Base-by-base conservation (phyloP, 371 early-diverging fungal genomes). In the Cokeromyces recurvatus region DNA sequence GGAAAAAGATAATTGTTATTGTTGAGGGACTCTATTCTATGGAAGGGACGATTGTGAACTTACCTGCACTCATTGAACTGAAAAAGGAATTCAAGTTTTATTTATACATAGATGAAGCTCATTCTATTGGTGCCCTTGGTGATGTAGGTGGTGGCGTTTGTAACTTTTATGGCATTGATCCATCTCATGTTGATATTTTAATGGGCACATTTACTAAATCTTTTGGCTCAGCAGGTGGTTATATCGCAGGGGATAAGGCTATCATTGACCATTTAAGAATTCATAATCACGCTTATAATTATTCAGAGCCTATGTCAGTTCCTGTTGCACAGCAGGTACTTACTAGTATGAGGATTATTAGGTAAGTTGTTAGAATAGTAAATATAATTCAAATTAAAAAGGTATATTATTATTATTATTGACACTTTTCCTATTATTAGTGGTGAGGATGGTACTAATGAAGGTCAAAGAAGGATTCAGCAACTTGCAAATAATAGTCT, bases 131-230 rank as follows among this genome's bases (percentile, higher is more conserved):
- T 38, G 97, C 98, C 7, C 59, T 95, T 58, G 96, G 96, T 39
- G 81, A 83, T 53, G 79, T 82, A 36, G 97, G 99, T 19, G 82
- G 97, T 32, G 99, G 99, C 46, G 85, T 98, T 20, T 98, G 98
- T 69, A 99, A 99, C 69, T 92, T 93, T 67, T 88, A 77, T 55
- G 84, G 71, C 43, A 79, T 98, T 9, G 89, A 92, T 57, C 94
- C 95, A 19, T 70, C 69, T 23, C 84, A 93, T 21, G 84, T 99
- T 24, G 99, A 99, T 59, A 83, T 99, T 51, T 68, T 96, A 25
- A 99, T 99, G 99, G 99, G 99, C n/a, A 99, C 99, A 3, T 98
- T 98, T 64, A 97, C 99, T 24, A 99, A 99, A 74, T 92, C 93
- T 38, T 99, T 99, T 82, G 98, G 97, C 51, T 95, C 97, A 17